Conservation (phyloP, 257 asterid species). For the Lantana camara region DNA sequence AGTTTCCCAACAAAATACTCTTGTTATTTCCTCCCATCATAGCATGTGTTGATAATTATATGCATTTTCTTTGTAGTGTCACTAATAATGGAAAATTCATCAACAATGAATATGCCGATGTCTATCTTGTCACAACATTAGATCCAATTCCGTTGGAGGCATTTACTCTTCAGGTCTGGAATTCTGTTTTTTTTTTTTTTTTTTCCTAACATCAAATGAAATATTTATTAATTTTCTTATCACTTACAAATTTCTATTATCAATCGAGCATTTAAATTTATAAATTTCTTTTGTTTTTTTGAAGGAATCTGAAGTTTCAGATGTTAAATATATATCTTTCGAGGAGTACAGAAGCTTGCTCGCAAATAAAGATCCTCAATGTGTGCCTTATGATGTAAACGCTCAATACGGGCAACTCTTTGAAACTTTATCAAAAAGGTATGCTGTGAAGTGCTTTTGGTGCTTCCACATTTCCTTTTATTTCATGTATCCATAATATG, state of each 20-base stretch:
- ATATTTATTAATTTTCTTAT: too few relatives aligned
- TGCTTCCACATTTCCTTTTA: conserved; percentile 20
- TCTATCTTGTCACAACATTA: conserved; percentile 85
- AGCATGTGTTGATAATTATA: conserved; percentile 6
- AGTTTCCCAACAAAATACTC: conserved; percentile 10
- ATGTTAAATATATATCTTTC: conserved; percentile 75
- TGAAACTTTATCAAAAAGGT: conserved; percentile 81
- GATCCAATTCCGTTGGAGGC: conserved; percentile 97
- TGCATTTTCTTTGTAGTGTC: conserved; percentile 58
- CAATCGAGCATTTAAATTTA: neutral
- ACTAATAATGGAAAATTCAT: conserved; percentile 71
- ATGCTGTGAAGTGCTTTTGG: conserved; percentile 28
- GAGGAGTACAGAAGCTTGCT: conserved; percentile 81
- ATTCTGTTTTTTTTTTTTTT: conserved; percentile 29
- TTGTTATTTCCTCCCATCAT: conserved; percentile 2
- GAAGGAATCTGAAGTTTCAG: conserved; percentile 98
- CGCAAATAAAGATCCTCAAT: conserved; percentile 71
- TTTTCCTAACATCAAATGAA: neutral
- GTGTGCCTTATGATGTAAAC: conserved; percentile 80
- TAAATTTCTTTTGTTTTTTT: conserved; percentile 20
- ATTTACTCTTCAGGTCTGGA: conserved; percentile 88
- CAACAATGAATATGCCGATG: conserved; percentile 90
- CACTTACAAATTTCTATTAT: neutral
- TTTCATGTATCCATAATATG: neutral
- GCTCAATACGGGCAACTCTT: conserved; percentile 75